Evolutionary conservation across 306 rosid genomes (phyloP), one percentile per base, ranked within the genome.

Genomic region (Phaseolus lunatus): DNA sequence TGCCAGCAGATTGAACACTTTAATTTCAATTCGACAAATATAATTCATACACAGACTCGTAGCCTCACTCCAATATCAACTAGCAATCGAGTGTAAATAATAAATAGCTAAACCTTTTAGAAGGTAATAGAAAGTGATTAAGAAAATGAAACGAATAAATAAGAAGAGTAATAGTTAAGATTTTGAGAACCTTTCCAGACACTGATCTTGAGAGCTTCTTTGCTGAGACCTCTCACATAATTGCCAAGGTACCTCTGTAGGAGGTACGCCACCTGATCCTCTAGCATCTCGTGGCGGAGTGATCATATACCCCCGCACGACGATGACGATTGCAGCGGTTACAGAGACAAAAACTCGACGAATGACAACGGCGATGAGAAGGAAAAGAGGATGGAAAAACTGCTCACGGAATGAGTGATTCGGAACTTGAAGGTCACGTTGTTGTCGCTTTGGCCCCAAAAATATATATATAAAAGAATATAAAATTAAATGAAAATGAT

Each of bases 131-230:
- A 67, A 74, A 53, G 33, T 41, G 49, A 48, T 18, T 20, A 27
- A 50, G 52, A 43, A 11, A 12, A 43, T 12, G 1, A 43, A 12
- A 12, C 0, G 48, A 43, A 12, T 43, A 43, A 12, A 43, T 3
- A 43, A 43, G 3, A 50, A 53, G 3, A 48, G n/a, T 13, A 19
- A 24, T 24, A 39, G 43, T 59, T 14, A 15, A 3, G 48, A 45
- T 39, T 20, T 24, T 14, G 5, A 70, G 77, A 82, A 92, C 99
- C 99, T 87, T 81, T 75, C 97, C 99, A 95, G 50, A 95, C 99
- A 83, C 99, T 95, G 91, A 95, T 95, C 81, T 95, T 92, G 76
- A 95, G 97, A 48, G 99, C 97, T 84, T 95, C 97, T 87, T 90
- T 95, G 86, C 79, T 95, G 88, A 95, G 90, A 11, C 97, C 97